Evolutionary conservation across 306 rosid species (phyloP).

Genomic region (Dalbergia cochinchinensis): DNA sequence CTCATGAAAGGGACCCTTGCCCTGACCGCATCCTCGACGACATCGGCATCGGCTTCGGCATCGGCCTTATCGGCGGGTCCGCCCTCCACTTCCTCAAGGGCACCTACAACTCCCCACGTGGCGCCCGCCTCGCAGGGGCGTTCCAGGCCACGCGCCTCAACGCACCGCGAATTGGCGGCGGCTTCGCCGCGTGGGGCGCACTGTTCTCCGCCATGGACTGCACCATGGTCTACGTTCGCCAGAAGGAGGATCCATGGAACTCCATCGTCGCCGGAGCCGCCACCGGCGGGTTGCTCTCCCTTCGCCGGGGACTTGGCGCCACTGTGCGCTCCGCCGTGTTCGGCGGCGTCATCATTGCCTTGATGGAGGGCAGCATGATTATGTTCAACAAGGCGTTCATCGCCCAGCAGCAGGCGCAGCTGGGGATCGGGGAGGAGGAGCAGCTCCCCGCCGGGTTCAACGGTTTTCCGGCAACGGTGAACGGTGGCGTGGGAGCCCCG

Average conservation of each 20-base stretch:
- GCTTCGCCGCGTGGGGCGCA: conserved; percentile 89
- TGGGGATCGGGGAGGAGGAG: conserved; percentile 62
- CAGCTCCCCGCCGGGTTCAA: conserved; percentile 39
- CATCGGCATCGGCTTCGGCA: conserved; percentile 77
- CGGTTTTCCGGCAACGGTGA: not conserved
- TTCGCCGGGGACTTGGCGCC: conserved; percentile 75
- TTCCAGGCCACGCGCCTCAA: conserved; percentile 74
- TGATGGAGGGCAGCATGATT: conserved; percentile 86
- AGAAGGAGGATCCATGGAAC: conserved; percentile 92
- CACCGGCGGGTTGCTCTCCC: conserved; percentile 80
- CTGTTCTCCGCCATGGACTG: conserved; percentile 80
- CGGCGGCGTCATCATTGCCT: conserved; percentile 71
- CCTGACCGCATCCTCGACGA: conserved; percentile 82
- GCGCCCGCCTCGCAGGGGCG: conserved; percentile 71
- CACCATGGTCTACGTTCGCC: conserved; percentile 70
- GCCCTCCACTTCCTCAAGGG: conserved; percentile 80
- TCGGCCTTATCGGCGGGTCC: conserved; percentile 87
- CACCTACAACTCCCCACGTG: conserved; percentile 70
- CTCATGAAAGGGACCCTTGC: conserved; percentile 84
- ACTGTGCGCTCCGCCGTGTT: conserved; percentile 63
- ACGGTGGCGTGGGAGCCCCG: not conserved
- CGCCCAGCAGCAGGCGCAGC: conserved; percentile 65
- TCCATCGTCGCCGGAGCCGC: conserved; percentile 84
- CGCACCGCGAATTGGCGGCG: conserved; percentile 76
- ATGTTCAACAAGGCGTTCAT: conserved; percentile 63